phyloP scores from a whole-genome alignment of 78 protist genomes.

The slime mould (Dictyostelium discoideum) region dicty_2.7 NC_007090.3:1746001-1746500 shows the following conservation, averaged over 20 bases:
- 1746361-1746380: neutral
- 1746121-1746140: slow-evolving; percentile 19
- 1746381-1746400: slow-evolving; percentile 36
- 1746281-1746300: slow-evolving; percentile 23
- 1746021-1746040: slow-evolving; percentile 42
- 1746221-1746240: slow-evolving; percentile 20
- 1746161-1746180: neutral
- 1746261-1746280: neutral
- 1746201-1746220: slow-evolving; percentile 35
- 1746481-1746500: slow-evolving; percentile 50
- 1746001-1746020: neutral
- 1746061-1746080: slow-evolving; percentile 58
- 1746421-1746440: slow-evolving; percentile 65
- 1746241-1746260: slow-evolving; percentile 29
- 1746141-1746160: slow-evolving; percentile 24
- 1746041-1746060: slow-evolving; percentile 6
- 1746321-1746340: slow-evolving; percentile 69
- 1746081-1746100: neutral
- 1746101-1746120: neutral
- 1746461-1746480: slow-evolving; percentile 12
- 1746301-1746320: slow-evolving; percentile 36
- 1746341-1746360: slow-evolving; percentile 29
- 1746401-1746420: slow-evolving; percentile 3
- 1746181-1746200: slow-evolving; percentile 52
- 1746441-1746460: slow-evolving; percentile 48